A percentile compares a stretch with the other conserved stretches of the same genome.
Evolutionary conservation across 768 basidiomycete species (phyloP).

Genomic region (Tylopilus balloui): DNA sequence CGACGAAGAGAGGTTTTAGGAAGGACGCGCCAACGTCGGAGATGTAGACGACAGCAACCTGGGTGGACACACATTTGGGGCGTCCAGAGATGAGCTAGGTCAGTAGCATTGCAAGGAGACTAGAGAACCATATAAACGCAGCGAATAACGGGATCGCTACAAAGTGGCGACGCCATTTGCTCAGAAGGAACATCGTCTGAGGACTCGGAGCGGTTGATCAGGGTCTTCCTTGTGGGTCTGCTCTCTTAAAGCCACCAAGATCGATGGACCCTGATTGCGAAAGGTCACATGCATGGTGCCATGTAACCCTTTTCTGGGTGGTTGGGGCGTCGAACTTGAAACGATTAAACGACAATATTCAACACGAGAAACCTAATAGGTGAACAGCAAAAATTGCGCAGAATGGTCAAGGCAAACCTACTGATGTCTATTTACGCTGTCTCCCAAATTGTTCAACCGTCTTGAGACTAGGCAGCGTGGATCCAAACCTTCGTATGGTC

Average conservation of each 20-base stretch:
- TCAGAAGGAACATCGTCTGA: conserved; percentile 14
- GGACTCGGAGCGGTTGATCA: background rate
- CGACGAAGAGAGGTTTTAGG: conserved; percentile 73
- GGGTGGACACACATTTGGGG: conserved; percentile 45
- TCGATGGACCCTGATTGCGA: no score
- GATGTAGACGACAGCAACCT: conserved; percentile 64
- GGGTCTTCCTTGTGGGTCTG: background rate
- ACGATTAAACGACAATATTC: conserved; percentile 2
- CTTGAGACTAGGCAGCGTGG: conserved; percentile 21
- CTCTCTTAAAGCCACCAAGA: conserved; percentile 8
- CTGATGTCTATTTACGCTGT: background rate
- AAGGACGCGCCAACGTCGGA: conserved; percentile 72
- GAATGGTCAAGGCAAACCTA: no score
- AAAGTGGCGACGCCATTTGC: conserved; percentile 49
- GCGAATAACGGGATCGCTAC: conserved; percentile 60
- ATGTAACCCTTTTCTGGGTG: background rate
- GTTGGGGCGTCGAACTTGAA: background rate
- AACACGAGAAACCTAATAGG: conserved; percentile 6
- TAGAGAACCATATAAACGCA: conserved; percentile 67
- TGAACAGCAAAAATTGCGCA: no score
- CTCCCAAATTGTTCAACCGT: background rate
- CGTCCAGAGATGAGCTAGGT: conserved; percentile 66
- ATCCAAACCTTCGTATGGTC: conserved; percentile 59
- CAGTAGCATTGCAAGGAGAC: conserved; percentile 64
- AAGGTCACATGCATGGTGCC: background rate